Percentiles rank a stretch among this genome's conserved stretches.
These are phyloP conservation scores for Mrakia blollopis DNA, from an alignment of 768 basidiomycete genomes.

Conservation along the genomic window DNA sequence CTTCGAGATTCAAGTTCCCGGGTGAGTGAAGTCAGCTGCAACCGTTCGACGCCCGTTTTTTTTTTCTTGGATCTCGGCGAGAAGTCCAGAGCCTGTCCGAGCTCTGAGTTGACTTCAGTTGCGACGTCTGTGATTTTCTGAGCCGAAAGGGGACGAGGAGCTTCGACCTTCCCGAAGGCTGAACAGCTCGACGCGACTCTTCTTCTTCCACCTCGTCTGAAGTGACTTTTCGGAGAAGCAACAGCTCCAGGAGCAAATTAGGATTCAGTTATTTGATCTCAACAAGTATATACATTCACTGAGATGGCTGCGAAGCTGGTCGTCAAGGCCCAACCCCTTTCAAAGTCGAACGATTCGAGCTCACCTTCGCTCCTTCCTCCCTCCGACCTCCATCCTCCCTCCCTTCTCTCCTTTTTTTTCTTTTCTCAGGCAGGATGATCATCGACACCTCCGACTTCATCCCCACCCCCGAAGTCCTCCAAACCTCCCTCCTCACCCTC, in stretches of 20 bases:
- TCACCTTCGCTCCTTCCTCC: neutral
- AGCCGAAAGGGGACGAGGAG: too few relatives aligned
- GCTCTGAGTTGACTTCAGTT: too few relatives aligned
- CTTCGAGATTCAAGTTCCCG: neutral
- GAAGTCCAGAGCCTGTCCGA: neutral
- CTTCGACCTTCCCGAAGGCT: too few relatives aligned
- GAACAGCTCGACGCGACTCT: too few relatives aligned
- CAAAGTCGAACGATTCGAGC: neutral
- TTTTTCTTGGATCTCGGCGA: neutral
- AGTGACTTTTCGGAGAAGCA: too few relatives aligned
- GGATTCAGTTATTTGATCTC: too few relatives aligned
- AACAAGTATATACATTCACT: too few relatives aligned
- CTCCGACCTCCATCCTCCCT: neutral
- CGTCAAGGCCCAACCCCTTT: too few relatives aligned
- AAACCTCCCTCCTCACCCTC: neutral
- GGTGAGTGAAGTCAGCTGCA: neutral
- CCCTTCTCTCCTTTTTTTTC: neutral
- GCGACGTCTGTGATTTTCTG: too few relatives aligned
- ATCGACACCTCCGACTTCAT: neutral
- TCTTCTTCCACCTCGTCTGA: too few relatives aligned
- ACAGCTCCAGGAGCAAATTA: too few relatives aligned
- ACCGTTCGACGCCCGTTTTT: neutral
- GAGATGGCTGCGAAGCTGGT: too few relatives aligned
- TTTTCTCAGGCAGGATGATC: neutral
- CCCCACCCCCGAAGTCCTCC: neutral